These are phyloP conservation scores for Colletotrichum simmondsii DNA, from an alignment of 2,329 filamentous ascomycete genomes.

Conservation along the genomic window DNA sequence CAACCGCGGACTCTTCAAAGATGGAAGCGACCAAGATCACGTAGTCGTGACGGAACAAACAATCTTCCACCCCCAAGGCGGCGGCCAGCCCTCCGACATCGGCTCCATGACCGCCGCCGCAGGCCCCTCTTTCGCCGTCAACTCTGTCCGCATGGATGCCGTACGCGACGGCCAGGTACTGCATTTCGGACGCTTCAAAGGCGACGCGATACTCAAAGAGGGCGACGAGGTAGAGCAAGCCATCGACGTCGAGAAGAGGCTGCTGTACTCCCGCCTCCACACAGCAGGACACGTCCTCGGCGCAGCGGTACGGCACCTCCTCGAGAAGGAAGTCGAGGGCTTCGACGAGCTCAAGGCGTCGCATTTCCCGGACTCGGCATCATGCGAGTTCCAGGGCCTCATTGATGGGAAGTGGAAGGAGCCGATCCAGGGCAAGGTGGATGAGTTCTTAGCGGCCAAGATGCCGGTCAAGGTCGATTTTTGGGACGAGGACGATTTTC, in stretches of 20 bases:
- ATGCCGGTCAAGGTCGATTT: constrained; percentile 73
- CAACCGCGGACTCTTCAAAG: constrained; percentile 69
- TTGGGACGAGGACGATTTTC: constrained; percentile 74
- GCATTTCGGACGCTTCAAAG: constrained; percentile 71
- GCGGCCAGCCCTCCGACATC: constrained; percentile 77
- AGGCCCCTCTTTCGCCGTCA: constrained; percentile 59
- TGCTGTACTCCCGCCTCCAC: constrained; percentile 75
- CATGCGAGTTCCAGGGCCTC: constrained; percentile 74
- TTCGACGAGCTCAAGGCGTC: constrained; percentile 78
- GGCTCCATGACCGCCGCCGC: constrained; percentile 61
- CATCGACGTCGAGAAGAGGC: constrained; percentile 70
- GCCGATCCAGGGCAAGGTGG: constrained; percentile 69
- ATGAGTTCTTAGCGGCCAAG: constrained; percentile 65
- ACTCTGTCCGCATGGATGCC: constrained; percentile 65
- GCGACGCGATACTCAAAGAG: constrained; percentile 45
- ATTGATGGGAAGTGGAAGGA: constrained; percentile 74
- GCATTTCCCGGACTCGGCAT: constrained; percentile 75
- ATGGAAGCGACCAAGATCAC: constrained; percentile 59
- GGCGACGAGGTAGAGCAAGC: constrained; percentile 62
- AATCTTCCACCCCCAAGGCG: constrained; percentile 82
- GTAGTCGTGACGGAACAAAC: constrained; percentile 72
- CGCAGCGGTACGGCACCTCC: constrained; percentile 70
- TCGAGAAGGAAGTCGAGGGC: constrained; percentile 59
- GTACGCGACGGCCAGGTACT: constrained; percentile 66
- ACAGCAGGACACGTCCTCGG: constrained; percentile 81